phyloP scores from a whole-genome alignment of 305 asterid genomes.

The Solanum hybrid region DNA sequence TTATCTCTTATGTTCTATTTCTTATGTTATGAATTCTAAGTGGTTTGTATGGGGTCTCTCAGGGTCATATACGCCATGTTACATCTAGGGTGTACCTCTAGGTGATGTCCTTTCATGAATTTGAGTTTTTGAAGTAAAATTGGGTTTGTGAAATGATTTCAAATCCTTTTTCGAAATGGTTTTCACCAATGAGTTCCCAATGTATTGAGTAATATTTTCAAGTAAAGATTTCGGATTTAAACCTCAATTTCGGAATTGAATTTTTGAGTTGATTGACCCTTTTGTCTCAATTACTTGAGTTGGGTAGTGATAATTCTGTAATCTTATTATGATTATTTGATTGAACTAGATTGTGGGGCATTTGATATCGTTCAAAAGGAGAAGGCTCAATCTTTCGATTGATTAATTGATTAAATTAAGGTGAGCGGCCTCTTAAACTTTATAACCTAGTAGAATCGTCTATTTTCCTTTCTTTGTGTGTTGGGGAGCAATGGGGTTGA shows the following conservation, averaged over 20 bases:
- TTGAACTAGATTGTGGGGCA: background rate
- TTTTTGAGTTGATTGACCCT: background rate
- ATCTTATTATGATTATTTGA: background rate
- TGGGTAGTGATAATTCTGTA: background rate
- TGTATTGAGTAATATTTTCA: background rate
- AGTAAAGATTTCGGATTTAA: background rate
- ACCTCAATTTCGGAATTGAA: background rate
- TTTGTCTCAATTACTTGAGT: background rate
- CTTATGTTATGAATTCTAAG: too few species aligned
- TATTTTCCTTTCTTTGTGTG: background rate
- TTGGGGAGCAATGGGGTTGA: background rate
- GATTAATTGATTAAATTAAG: background rate
- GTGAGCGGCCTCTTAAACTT: background rate
- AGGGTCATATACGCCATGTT: too few species aligned
- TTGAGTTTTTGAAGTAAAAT: background rate
- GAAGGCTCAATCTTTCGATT: background rate
- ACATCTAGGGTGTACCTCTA: too few species aligned
- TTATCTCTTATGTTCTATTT: too few species aligned
- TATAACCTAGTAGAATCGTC: background rate
- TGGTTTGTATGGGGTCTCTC: too few species aligned
- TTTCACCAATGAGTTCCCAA: background rate
- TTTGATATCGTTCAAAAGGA: background rate
- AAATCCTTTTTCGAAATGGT: too few species aligned
- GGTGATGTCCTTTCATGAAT: background rate
- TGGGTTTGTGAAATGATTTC: background rate